Evolutionary conservation across 2,329 filamentous ascomycete genomes (phyloP), one percentile per base, ranked within the genome.

Genomic region (Myriosclerotinia curreyana): DNA sequence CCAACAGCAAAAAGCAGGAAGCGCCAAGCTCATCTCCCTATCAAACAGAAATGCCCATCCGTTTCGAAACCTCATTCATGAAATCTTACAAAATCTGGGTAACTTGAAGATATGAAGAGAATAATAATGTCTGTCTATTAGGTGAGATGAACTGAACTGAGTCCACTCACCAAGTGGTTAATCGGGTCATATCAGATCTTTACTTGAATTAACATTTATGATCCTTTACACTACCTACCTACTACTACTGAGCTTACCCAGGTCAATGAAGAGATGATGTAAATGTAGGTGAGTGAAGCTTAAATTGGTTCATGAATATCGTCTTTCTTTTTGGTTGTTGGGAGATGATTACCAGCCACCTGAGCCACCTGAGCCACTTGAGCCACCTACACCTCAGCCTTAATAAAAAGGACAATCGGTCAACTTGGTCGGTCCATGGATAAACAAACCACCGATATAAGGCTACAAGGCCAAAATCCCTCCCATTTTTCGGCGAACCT

Each of bases 401-500:
- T 31, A 5, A 31, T 31, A 31, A 31, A 31, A 48, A 22, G 34
- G 34, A 20, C 15, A 52, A 34, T 20, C 20, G 1, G 22, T 22
- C n/a, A 12, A 20, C 15, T 22, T 9, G 28, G 28, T 31, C 20
- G 40, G 54, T 46, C 53, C 53, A 36, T 20, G 55, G 42, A 36
- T 36, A 38, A 49, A 59, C 12, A 17, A 9, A 22, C 20, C n/a
- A 22, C 42, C 55, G 48, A 51, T 40, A 20, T n/a, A 14, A 61
- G 46, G 48, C 50, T 20, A 63, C 8, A 44, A 64, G 53, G 54
- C 53, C 15, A 28, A 12, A 38, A 28, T 25, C 7, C 22, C 36
- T 60, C 9, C 25, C 25, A 22, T 48, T 51, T 60, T 46, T 46
- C 50, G 25, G 17, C 49, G 60, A 67, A 66, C 68, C 64, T 67